These are phyloP conservation scores for Hymenoscyphus scutula DNA, from an alignment of 2,329 filamentous ascomycete species.

Conservation along the genomic window DNA sequence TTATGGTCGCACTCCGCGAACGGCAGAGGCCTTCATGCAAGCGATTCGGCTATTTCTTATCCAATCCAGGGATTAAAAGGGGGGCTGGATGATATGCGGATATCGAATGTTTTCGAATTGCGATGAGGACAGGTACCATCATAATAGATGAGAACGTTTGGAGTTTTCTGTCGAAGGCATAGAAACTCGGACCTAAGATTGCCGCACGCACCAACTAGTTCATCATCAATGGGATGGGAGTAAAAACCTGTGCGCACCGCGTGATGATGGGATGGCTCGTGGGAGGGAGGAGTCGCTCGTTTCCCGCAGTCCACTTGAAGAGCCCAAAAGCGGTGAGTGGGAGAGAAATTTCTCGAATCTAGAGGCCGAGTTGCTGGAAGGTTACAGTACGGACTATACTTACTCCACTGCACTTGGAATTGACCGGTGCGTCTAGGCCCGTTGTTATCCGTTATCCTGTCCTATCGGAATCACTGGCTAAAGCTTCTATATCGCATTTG, in stretches of 20 bases:
- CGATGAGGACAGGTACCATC: background rate
- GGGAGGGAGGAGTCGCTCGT: background rate
- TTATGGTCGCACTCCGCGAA: background rate
- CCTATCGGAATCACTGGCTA: background rate
- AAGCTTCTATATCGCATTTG: background rate
- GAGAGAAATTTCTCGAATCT: background rate
- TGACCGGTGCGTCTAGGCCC: background rate
- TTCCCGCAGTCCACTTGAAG: background rate
- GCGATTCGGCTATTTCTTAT: constrained; percentile 5
- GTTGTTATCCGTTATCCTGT: background rate
- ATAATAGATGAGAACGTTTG: background rate
- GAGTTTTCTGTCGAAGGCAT: background rate
- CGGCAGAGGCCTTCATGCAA: background rate
- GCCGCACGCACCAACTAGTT: background rate
- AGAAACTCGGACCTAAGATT: background rate
- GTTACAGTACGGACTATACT: too few species aligned
- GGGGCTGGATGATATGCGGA: background rate
- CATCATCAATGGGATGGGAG: background rate
- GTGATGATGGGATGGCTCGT: background rate
- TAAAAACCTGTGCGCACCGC: background rate
- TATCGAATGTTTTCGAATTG: constrained; percentile 2
- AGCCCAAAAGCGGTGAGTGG: background rate
- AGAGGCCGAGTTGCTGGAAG: background rate
- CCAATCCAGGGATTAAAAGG: background rate
- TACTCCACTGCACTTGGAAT: too few species aligned